phyloP scores from a whole-genome alignment of 768 basidiomycete species.

The Naganishia onofrii region DNA sequence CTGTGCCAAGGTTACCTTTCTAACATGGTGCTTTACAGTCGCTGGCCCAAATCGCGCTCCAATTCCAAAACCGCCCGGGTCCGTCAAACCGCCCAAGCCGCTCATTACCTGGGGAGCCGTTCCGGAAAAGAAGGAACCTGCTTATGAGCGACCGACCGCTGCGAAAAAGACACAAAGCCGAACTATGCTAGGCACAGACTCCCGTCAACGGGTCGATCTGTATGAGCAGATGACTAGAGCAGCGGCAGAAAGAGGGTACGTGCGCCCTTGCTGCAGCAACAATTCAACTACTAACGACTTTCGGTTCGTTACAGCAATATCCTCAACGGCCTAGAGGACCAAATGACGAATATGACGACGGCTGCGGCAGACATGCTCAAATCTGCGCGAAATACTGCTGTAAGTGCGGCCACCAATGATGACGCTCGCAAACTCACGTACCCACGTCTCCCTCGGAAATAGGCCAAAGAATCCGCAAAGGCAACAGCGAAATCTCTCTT shows the following conservation, averaged over 20 bases:
- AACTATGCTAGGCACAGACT: conserved; percentile 34
- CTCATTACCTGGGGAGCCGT: conserved; percentile 49
- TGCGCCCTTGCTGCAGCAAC: not conserved
- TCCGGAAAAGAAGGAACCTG: conserved; percentile 29
- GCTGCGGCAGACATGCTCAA: conserved; percentile 42
- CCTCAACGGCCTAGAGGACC: conserved; percentile 44
- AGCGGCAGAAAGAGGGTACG: conserved; percentile 40
- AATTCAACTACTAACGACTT: not conserved
- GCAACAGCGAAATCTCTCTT: conserved; percentile 44
- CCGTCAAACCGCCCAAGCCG: conserved; percentile 43
- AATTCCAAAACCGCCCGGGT: conserved; percentile 33
- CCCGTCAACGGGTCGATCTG: conserved; percentile 45
- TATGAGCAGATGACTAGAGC: conserved; percentile 50
- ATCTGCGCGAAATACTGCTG: conserved; percentile 45
- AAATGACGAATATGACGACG: conserved; percentile 40
- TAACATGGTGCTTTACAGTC: conserved; percentile 35
- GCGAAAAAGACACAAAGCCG: conserved; percentile 29
- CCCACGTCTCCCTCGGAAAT: not conserved
- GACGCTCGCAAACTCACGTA: not conserved
- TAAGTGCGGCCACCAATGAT: conserved; percentile 32
- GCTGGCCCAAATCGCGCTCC: conserved; percentile 51
- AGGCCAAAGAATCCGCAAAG: conserved; percentile 51
- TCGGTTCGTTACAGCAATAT: conserved; percentile 33
- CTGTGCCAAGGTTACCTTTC: not conserved
- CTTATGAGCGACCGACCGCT: conserved; percentile 41